These are phyloP conservation scores for Lentinula sp. DNA, from an alignment of 768 basidiomycete genomes.

Conservation along the genomic window DNA sequence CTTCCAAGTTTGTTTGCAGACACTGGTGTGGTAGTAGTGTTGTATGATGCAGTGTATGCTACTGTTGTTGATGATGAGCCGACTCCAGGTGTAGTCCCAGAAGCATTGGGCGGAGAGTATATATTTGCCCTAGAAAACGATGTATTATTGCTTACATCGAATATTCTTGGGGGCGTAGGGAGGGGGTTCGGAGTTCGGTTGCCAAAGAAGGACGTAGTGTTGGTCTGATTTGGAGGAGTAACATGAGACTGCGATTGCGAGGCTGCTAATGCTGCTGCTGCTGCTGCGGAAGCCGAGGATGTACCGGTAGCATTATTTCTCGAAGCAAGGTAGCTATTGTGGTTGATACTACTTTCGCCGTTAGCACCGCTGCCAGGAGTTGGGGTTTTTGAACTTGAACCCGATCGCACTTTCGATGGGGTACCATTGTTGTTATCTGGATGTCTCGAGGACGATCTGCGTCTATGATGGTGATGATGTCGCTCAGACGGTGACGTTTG, in stretches of 20 bases:
- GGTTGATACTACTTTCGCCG: not conserved
- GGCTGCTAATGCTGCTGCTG: not conserved
- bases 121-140: not conserved
- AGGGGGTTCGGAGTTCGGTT: slow-evolving; percentile 1
- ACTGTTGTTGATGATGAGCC: not conserved
- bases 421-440: slow-evolving; percentile 9
- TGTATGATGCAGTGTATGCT: not conserved
- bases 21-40: not conserved
- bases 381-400: slow-evolving; percentile 1
- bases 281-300: slow-evolving; percentile 6
- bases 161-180: slow-evolving; percentile 1
- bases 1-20: not conserved
- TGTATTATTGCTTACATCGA: not conserved
- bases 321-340: not conserved
- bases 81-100: not conserved
- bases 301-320: not conserved
- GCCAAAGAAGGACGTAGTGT: not conserved
- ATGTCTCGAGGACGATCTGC: slow-evolving; percentile 5
- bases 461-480: slow-evolving; percentile 6
- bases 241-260: not conserved
- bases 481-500: slow-evolving; percentile 30
- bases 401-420: not conserved
- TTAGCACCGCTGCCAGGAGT: not conserved
- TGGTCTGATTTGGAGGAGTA: slow-evolving; percentile 4
- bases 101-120: not conserved